Base-by-base conservation (phyloP, 805 yeast genomes). In the Cyberlindnera mycetangii region DNA sequence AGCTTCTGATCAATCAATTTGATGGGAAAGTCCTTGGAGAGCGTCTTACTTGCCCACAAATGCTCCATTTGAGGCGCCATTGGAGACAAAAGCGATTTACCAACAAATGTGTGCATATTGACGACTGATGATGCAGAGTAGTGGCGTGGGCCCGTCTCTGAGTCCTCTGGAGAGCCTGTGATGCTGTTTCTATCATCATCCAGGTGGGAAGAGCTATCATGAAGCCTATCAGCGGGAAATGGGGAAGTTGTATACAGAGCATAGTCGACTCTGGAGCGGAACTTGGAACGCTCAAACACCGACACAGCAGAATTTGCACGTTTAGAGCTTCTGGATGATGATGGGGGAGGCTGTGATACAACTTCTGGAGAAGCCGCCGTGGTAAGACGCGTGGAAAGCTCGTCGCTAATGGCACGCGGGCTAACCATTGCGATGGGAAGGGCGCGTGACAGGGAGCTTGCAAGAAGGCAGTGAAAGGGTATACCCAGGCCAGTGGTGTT, bases 201-300 rank as follows among this genome's bases (percentile, higher is more conserved):
- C 11, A 32, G 18, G 15, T 28, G 40, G 7, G 31, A 8, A 14
- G 7, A 11, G 25, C 41, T 27, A 22, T 32, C 19, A n/a, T 45
- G 30, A 17, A 32, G 18, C 21, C 43, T 33, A 1, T 44, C 37
- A 10, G 40, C 38, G 7, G 38, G 27, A 14, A 36, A 15, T 21
- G 49, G 11, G 27, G 38, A 31, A 44, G 59, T 31, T 43, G 43
- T 38, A 47, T 57, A n/a, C 50, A 44, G 36, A 51, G 44, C 14
- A 33, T 30, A 41, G 3, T 44, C 52, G 24, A 42, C 27, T 16
- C 28, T 42, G 15, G 53, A 39, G 32, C 53, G 50, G 37, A 59
- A 50, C 44, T 58, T 58, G 46, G 45, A 45, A 35, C 62, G 55
- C 37, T 58, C 58, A 20, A 53, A 52, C 9, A 44, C 50, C 2